phyloP scores from a whole-genome alignment of 345 rosid genomes.

The Toxicodendron radicans region DNA sequence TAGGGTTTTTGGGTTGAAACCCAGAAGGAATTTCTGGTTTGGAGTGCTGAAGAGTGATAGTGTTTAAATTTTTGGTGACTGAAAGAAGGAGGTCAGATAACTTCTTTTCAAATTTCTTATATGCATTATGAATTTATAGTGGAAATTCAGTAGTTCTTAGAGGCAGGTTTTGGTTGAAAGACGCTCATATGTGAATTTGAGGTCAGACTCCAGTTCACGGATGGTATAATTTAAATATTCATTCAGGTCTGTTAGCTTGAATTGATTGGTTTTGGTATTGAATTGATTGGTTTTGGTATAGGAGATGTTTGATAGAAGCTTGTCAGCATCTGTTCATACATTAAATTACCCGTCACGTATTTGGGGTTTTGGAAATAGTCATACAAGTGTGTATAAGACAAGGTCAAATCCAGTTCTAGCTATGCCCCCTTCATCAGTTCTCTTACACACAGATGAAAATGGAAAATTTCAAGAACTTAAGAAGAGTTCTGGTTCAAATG shows the following conservation, averaged over 20 bases:
- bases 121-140: background rate
- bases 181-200: slow-evolving; percentile 8
- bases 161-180: slow-evolving; percentile 5
- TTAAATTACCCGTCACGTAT: slow-evolving; percentile 40
- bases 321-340: slow-evolving; percentile 46
- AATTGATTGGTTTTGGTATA: slow-evolving; percentile 22
- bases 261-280: slow-evolving; percentile 16
- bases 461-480: slow-evolving; percentile 42
- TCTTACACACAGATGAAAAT: slow-evolving; percentile 57
- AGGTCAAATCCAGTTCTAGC: slow-evolving; percentile 49
- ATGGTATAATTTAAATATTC: slow-evolving; percentile 20
- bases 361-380: slow-evolving; percentile 27
- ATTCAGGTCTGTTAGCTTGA: slow-evolving; percentile 15
- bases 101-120: background rate
- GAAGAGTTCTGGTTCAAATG: slow-evolving; percentile 37
- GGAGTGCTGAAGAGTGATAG: background rate
- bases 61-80: background rate
- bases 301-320: slow-evolving; percentile 48
- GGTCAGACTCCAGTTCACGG: slow-evolving; percentile 10
- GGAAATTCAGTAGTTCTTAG: background rate
- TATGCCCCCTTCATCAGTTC: slow-evolving; percentile 51
- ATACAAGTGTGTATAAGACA: slow-evolving; percentile 26
- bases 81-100: background rate
- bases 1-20: slow-evolving; percentile 6
- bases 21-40: background rate